Conservation (phyloP, 1,284 basidiomycete genomes). For the Taiwanofungus camphoratus region DNA sequence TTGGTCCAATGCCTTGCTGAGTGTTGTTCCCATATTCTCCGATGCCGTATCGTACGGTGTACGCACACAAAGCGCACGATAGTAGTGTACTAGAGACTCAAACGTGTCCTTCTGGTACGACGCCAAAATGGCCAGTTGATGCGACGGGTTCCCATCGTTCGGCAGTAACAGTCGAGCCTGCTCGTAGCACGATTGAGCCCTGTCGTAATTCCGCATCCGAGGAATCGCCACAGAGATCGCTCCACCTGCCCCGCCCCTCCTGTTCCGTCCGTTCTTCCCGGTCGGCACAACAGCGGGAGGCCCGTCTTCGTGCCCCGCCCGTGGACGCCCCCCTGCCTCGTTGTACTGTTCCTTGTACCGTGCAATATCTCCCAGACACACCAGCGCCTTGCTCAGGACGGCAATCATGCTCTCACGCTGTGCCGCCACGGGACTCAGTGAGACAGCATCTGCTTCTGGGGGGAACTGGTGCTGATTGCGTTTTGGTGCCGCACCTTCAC, state of each 20-base stretch:
- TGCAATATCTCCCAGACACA: conserved; percentile 91
- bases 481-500: conserved; percentile 15
- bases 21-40: conserved; percentile 75
- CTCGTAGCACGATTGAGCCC: conserved; percentile 78
- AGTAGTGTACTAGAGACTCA: conserved; percentile 79
- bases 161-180: conserved; percentile 81
- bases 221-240: conserved; percentile 30
- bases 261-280: conserved; percentile 38
- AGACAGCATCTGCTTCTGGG: conserved; percentile 33
- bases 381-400: conserved; percentile 82
- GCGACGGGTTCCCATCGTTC: conserved; percentile 82
- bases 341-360: conserved; percentile 90
- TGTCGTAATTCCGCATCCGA: conserved; percentile 56
- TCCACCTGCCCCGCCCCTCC: conserved; percentile 37
- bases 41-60: conserved; percentile 85
- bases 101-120: conserved; percentile 84
- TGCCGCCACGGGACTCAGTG: conserved; percentile 38
- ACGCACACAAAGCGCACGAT: conserved; percentile 84
- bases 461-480: conserved; percentile 56
- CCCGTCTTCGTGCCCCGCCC: conserved; percentile 58
- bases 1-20: conserved; percentile 61
- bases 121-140: conserved; percentile 92
- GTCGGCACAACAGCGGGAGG: conserved; percentile 28
- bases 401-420: conserved; percentile 60
- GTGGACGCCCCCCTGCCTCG: conserved; percentile 59